A percentile compares a stretch with the other conserved stretches of the same genome.
Evolutionary conservation across 148 eudicot genomes (phyloP).

Genomic region (Heliamphora exappendiculata): DNA sequence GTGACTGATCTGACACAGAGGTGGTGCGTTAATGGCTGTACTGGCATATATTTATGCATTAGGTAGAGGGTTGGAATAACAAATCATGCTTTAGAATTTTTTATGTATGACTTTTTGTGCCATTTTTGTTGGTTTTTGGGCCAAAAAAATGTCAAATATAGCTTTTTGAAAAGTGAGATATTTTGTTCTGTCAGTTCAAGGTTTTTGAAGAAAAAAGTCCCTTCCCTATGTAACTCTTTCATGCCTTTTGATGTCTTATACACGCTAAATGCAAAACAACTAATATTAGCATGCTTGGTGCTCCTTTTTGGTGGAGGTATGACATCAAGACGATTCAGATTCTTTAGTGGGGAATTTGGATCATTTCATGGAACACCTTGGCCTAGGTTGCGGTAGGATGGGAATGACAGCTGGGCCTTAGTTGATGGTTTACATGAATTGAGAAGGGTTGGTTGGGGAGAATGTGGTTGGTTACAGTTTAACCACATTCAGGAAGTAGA

Average conservation of each 20-base stretch:
- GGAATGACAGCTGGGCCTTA: too few species aligned
- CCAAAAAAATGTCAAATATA: background rate
- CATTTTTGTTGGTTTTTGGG: background rate
- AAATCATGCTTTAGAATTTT: background rate
- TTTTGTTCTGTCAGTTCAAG: background rate
- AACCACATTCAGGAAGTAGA: background rate
- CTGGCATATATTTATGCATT: background rate
- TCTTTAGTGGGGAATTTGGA: too few species aligned
- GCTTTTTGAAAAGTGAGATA: background rate
- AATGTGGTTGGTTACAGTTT: background rate
- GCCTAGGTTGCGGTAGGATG: too few species aligned
- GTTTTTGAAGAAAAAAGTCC: background rate
- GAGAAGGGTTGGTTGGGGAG: too few species aligned
- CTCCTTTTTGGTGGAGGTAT: background rate
- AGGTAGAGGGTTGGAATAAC: background rate
- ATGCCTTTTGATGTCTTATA: background rate
- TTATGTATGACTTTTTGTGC: background rate
- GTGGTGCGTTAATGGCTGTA: slow-evolving; percentile 12
- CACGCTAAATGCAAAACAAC: background rate
- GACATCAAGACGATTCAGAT: too few species aligned
- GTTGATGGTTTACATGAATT: too few species aligned
- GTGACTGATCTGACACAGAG: slow-evolving; percentile 22
- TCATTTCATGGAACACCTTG: too few species aligned
- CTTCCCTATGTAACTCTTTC: background rate
- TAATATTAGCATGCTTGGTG: background rate